These are phyloP conservation scores for Fragaria iinumae DNA, from an alignment of 306 rosid species.

Conservation along the genomic window DNA sequence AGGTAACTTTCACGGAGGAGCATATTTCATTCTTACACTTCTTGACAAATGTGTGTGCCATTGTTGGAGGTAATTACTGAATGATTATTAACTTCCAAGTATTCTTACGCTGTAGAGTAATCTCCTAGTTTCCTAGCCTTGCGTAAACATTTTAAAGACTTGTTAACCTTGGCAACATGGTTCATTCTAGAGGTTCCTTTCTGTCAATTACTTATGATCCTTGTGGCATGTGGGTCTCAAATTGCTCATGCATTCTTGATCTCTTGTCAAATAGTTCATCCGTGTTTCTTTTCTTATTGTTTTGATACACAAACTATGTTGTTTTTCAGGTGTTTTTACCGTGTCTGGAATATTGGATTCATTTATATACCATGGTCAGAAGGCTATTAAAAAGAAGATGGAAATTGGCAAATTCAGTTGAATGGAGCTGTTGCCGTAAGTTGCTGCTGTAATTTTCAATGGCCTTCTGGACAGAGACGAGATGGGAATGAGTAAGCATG, in stretches of 20 bases:
- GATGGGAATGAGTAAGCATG: conserved; percentile 29
- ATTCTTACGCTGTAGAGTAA: background rate
- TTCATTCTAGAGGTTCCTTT: background rate
- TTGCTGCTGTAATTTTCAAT: conserved; percentile 33
- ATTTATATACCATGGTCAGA: conserved; percentile 93
- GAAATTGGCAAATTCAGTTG: conserved; percentile 87
- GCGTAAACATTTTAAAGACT: background rate
- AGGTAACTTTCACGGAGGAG: conserved; percentile 88
- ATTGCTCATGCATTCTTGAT: background rate
- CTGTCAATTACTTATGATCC: background rate
- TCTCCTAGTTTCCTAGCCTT: background rate
- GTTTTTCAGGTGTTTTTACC: conserved; percentile 73
- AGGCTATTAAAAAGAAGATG: conserved; percentile 95
- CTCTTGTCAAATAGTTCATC: background rate
- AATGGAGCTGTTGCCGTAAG: conserved; percentile 31
- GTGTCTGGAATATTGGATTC: conserved; percentile 97
- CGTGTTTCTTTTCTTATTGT: background rate
- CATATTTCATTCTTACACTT: conserved; percentile 90
- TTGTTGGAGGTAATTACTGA: conserved; percentile 80
- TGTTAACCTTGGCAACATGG: background rate
- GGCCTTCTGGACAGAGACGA: conserved; percentile 40
- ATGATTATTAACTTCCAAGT: background rate
- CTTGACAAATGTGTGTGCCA: conserved; percentile 93
- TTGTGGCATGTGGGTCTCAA: background rate
- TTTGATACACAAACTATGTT: conserved; percentile 15